Conservation (phyloP, 176 grass and related monocot genomes). For the Oryza officinalis region DNA sequence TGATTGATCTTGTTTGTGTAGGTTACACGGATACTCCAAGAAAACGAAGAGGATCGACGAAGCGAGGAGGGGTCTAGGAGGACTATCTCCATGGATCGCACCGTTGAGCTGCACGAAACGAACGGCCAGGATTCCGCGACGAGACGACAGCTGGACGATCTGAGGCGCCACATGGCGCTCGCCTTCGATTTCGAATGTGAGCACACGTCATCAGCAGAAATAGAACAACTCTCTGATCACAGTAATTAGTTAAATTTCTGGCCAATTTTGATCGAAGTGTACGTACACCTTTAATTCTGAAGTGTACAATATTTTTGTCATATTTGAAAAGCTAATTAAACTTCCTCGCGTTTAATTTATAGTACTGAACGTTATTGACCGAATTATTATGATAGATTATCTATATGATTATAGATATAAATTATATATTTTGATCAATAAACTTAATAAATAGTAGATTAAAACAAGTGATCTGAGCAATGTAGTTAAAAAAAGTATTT, state of each 20-base stretch:
- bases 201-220: background rate
- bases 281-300: background rate
- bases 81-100: background rate
- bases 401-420: no score
- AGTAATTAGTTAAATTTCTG: background rate
- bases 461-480: no score
- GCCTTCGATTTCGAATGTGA: slow-evolving; percentile 49
- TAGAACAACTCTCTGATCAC: background rate
- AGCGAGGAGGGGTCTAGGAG: background rate
- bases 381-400: no score
- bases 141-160: slow-evolving; percentile 36
- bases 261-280: background rate
- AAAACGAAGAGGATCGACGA: background rate
- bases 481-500: no score
- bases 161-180: slow-evolving; percentile 55
- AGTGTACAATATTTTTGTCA: background rate
- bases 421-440: no score
- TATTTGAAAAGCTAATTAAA: background rate
- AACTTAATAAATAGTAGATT: no score
- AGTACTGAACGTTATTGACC: background rate
- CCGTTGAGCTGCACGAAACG: slow-evolving; percentile 13
- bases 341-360: no score
- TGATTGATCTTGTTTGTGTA: background rate
- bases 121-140: slow-evolving; percentile 35
- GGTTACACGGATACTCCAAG: slow-evolving; percentile 43